Evolutionary conservation across 2,329 filamentous ascomycete genomes (phyloP).

Genomic region (Parascedosporium putredinis): DNA sequence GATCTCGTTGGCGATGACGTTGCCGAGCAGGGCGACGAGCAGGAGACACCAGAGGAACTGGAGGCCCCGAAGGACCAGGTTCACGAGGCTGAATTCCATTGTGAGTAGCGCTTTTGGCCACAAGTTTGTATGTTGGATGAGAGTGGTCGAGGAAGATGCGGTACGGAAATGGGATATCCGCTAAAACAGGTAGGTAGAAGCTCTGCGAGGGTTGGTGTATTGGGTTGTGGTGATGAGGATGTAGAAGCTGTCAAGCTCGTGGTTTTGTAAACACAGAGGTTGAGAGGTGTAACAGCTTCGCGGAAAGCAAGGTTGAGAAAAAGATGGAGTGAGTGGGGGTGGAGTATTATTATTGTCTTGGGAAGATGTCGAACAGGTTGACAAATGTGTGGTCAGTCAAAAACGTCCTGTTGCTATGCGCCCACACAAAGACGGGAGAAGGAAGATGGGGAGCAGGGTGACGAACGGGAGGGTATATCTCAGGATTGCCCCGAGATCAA

Average conservation of each 20-base stretch:
- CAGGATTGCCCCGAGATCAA: background rate
- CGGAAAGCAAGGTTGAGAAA: too few species aligned
- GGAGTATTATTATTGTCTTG: too few species aligned
- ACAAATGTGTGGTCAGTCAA: background rate
- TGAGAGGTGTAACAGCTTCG: too few species aligned
- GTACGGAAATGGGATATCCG: too few species aligned
- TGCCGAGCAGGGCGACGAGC: constrained; percentile 46
- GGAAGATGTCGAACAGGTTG: background rate
- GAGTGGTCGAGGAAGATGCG: too few species aligned
- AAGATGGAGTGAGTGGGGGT: too few species aligned
- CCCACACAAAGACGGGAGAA: background rate
- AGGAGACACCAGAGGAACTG: constrained; percentile 44
- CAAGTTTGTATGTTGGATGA: too few species aligned
- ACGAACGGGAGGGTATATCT: background rate
- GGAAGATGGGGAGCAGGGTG: background rate
- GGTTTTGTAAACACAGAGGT: background rate
- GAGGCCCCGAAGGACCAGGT: constrained; percentile 32
- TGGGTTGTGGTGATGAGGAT: too few species aligned
- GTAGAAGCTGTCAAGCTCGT: background rate
- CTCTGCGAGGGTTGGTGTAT: too few species aligned
- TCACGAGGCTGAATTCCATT: constrained; percentile 29
- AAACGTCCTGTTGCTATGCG: background rate
- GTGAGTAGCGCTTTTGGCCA: too few species aligned
- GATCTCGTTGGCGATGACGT: constrained; percentile 42
- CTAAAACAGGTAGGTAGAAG: too few species aligned